A percentile compares a stretch with the other conserved stretches of the same genome.
These are phyloP conservation scores for Parafenestella ontariensis DNA, from an alignment of 2,329 filamentous ascomycete species.

Conservation along the genomic window DNA sequence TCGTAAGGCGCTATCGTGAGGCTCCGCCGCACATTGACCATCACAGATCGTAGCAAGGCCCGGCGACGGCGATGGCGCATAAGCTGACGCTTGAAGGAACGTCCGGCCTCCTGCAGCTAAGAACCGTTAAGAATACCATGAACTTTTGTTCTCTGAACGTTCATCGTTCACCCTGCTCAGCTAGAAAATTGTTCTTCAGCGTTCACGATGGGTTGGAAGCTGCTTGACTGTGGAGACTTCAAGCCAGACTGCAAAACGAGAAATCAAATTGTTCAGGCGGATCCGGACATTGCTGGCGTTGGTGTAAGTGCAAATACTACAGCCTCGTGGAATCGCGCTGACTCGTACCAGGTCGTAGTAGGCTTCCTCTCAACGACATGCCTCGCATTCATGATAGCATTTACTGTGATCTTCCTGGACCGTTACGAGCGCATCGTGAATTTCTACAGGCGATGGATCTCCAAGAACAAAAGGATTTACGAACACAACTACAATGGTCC, in stretches of 20 bases:
- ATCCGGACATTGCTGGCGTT: conserved; percentile 41
- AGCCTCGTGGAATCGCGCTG: not conserved
- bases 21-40: not conserved
- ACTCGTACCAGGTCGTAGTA: conserved; percentile 28
- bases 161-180: not conserved
- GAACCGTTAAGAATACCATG: too few species aligned
- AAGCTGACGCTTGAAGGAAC: not conserved
- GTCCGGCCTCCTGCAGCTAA: not conserved
- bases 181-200: not conserved
- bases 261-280: conserved; percentile 25
- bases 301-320: conserved; percentile 23
- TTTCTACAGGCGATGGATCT: conserved; percentile 19
- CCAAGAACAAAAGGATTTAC: conserved; percentile 18
- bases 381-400: conserved; percentile 37
- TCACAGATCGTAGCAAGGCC: not conserved
- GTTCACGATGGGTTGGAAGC: conserved; percentile 18
- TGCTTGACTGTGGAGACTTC: conserved; percentile 28
- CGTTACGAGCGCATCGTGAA: conserved; percentile 30
- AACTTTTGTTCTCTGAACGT: not conserved
- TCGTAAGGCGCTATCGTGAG: not conserved
- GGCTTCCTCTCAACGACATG: conserved; percentile 39
- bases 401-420: conserved; percentile 38
- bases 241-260: conserved; percentile 15
- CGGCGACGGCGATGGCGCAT: not conserved
- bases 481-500: conserved; percentile 16